Evolutionary conservation across 1,284 basidiomycete species (phyloP).

Genomic region (Gymnopus androsaceus): DNA sequence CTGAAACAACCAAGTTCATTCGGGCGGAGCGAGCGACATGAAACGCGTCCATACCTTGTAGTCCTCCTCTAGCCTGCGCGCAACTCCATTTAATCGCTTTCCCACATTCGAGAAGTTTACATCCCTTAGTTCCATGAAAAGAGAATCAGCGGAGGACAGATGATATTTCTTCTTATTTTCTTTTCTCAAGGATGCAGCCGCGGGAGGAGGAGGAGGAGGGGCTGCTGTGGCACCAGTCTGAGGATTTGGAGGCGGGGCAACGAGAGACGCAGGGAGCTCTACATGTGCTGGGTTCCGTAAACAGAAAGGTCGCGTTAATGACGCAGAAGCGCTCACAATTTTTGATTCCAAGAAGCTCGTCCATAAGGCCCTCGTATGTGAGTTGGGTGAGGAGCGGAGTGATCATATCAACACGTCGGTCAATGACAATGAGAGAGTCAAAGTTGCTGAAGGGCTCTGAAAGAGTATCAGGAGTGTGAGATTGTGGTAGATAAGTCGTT

Average conservation of each 20-base stretch:
- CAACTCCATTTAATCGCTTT: slow-evolving; percentile 78
- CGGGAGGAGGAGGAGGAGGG: slow-evolving; percentile 42
- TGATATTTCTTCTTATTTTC: slow-evolving; percentile 89
- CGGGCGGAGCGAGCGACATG: not conserved
- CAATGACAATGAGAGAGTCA: slow-evolving; percentile 88
- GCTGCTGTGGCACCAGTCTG: slow-evolving; percentile 41
- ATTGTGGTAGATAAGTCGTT: slow-evolving; percentile 56
- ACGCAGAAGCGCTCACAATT: slow-evolving; percentile 62
- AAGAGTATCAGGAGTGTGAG: slow-evolving; percentile 39
- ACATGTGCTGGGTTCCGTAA: slow-evolving; percentile 68
- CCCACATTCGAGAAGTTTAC: slow-evolving; percentile 95
- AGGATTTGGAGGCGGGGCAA: slow-evolving; percentile 50
- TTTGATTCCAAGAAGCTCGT: slow-evolving; percentile 89
- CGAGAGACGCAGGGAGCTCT: slow-evolving; percentile 82
- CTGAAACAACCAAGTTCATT: slow-evolving; percentile 33
- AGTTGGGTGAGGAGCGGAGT: slow-evolving; percentile 95
- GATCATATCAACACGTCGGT: slow-evolving; percentile 93
- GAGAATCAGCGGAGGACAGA: slow-evolving; percentile 77
- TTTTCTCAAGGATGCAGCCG: slow-evolving; percentile 56
- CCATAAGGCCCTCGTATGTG: slow-evolving; percentile 96
- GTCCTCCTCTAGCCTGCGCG: slow-evolving; percentile 86
- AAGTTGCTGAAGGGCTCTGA: slow-evolving; percentile 59
- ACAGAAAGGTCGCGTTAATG: not conserved
- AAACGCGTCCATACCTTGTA: slow-evolving; percentile 71
- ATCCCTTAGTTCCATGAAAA: slow-evolving; percentile 86